Conservation (phyloP, 495 filamentous ascomycete species). For the Penicillium pulvis region DNA sequence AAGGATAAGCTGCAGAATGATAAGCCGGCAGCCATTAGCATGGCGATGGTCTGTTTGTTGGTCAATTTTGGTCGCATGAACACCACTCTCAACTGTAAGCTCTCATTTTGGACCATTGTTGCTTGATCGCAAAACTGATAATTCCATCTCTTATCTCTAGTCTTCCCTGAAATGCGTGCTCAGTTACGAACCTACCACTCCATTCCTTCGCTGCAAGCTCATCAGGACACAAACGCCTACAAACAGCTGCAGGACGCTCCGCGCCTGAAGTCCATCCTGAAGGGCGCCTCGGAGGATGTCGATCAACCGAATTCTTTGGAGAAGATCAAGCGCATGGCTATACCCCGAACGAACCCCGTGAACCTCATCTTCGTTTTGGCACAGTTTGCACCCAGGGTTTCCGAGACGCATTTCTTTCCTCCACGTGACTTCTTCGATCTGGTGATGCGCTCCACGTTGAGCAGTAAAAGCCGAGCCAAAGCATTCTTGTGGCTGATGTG, state of each 20-base stretch:
- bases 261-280: conserved; percentile 93
- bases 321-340: conserved; percentile 64
- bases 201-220: conserved; percentile 92
- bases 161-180: conserved; percentile 99
- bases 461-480: conserved; percentile 78
- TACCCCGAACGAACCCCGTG: conserved; percentile 93
- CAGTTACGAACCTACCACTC: conserved; percentile 98
- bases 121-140: conserved; percentile 17
- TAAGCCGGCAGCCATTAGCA: conserved; percentile 86
- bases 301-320: conserved; percentile 83
- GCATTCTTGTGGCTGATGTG: conserved; percentile 99
- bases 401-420: conserved; percentile 86
- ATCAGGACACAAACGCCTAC: conserved; percentile 92
- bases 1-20: conserved; percentile 96
- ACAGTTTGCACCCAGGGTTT: conserved; percentile 86
- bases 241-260: conserved; percentile 98
- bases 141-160: conserved; percentile 54
- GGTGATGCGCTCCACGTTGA: conserved; percentile 84
- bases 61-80: conserved; percentile 99
- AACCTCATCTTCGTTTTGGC: conserved; percentile 96
- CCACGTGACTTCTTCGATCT: conserved; percentile 93
- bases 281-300: conserved; percentile 94
- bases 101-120: conserved; percentile 6
- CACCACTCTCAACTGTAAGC: conserved; percentile 92
- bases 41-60: conserved; percentile 98